phyloP scores from a whole-genome alignment of 352 stramenopile species.

The Phytopythium chamaehyphon region DNA sequence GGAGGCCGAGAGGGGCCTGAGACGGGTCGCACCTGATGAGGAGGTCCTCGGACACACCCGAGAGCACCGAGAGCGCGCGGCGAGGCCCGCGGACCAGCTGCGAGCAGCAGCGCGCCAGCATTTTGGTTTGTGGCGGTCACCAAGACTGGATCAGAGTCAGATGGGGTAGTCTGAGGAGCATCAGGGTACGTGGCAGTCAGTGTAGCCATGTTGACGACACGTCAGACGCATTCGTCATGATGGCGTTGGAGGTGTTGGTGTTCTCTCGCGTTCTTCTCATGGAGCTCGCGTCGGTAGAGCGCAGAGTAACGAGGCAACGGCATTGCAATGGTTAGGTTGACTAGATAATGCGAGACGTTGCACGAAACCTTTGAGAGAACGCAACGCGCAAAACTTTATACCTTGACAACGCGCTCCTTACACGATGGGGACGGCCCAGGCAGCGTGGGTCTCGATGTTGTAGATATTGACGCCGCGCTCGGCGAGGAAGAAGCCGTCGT shows the following conservation, averaged over 20 bases:
- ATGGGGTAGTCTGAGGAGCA: not conserved
- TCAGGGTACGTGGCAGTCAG: not conserved
- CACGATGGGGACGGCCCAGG: slow-evolving; percentile 69
- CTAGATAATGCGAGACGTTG: too few species aligned
- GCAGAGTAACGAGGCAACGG: too few species aligned
- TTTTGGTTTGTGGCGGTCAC: slow-evolving; percentile 1
- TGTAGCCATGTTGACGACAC: not conserved
- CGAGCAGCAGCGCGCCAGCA: not conserved
- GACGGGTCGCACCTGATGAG: slow-evolving; percentile 42
- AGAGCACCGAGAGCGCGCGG: slow-evolving; percentile 58
- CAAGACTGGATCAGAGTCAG: not conserved
- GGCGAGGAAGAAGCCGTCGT: slow-evolving; percentile 66
- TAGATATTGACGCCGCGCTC: slow-evolving; percentile 75
- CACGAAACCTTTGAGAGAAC: too few species aligned
- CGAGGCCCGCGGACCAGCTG: not conserved
- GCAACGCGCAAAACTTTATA: too few species aligned
- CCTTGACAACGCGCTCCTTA: slow-evolving; percentile 5
- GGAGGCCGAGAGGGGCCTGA: too few species aligned
- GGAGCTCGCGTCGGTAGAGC: not conserved
- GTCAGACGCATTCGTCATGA: not conserved
- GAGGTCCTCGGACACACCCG: slow-evolving; percentile 73
- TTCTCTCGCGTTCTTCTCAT: not conserved
- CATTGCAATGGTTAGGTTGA: too few species aligned
- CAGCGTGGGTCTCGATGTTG: slow-evolving; percentile 69
- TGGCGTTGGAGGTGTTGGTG: not conserved